phyloP scores from a whole-genome alignment of 192 early-diverging fungal species.

The Gorgonomyces haynaldii region DNA sequence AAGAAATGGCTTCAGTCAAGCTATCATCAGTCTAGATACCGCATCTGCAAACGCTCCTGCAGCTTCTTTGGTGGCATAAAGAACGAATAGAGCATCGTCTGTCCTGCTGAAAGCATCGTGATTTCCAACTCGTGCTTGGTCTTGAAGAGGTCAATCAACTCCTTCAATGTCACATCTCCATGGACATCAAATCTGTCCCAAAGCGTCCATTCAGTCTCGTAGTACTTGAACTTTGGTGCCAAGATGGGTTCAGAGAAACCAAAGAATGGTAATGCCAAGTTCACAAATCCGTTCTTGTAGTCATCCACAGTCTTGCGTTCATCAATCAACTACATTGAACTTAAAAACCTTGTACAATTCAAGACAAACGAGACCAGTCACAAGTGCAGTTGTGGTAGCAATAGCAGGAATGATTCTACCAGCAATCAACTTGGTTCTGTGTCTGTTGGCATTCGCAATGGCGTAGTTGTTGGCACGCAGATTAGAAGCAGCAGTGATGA shows the following conservation, averaged over 20 bases:
- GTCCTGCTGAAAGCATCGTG: constrained; percentile 84
- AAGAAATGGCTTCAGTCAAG: constrained; percentile 68
- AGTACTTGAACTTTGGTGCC: constrained; percentile 76
- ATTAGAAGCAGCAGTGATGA: constrained; percentile 96
- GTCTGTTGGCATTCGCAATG: constrained; percentile 75
- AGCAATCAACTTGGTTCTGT: constrained; percentile 90
- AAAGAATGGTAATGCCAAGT: constrained; percentile 96
- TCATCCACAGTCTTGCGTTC: constrained; percentile 73
- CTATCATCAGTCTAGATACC: constrained; percentile 31
- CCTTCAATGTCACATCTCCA: constrained; percentile 74
- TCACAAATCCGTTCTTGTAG: constrained; percentile 99
- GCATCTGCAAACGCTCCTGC: constrained; percentile 68
- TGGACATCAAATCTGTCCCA: constrained; percentile 93
- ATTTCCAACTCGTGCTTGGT: constrained; percentile 73
- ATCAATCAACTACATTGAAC: constrained; percentile 45
- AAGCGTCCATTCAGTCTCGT: constrained; percentile 73
- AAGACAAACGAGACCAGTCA: constrained; percentile 93
- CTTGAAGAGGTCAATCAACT: constrained; percentile 79
- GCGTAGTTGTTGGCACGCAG: constrained; percentile 77
- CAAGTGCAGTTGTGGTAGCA: constrained; percentile 91
- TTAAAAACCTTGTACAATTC: constrained; percentile 81
- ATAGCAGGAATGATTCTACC: constrained; percentile 98
- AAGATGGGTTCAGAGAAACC: constrained; percentile 98
- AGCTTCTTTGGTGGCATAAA: constrained; percentile 81
- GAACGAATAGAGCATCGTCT: constrained; percentile 84